Conservation (phyloP, 1,284 basidiomycete species). For the Ustilago lituana region DNA sequence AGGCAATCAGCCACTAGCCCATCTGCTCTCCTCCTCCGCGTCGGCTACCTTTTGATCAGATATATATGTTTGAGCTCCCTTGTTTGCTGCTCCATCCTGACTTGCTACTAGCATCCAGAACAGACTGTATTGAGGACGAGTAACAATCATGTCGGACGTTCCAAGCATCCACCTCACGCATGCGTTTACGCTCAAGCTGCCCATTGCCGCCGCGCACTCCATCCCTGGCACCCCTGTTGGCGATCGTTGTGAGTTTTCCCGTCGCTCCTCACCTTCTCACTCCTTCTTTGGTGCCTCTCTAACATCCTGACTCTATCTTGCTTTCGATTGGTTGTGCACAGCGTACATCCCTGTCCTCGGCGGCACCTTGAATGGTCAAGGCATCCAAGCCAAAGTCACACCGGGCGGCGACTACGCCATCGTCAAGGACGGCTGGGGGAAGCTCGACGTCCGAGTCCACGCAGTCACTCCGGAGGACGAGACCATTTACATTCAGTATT, state of each 20-base stretch:
- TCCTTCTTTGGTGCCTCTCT: neutral
- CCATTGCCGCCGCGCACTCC: constrained; percentile 1
- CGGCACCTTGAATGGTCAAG: constrained; percentile 25
- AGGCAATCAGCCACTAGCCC: no score
- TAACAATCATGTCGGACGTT: constrained; percentile 15
- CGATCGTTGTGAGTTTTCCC: constrained; percentile 26
- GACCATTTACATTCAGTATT: constrained; percentile 39
- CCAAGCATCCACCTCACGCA: constrained; percentile 39
- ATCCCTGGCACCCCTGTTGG: constrained; percentile 29
- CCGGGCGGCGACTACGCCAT: constrained; percentile 42
- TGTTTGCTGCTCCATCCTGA: no score
- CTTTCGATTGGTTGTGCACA: neutral
- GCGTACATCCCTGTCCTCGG: constrained; percentile 29
- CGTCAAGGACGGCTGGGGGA: constrained; percentile 39
- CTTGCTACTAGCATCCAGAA: no score
- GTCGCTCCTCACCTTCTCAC: no score
- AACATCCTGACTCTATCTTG: neutral
- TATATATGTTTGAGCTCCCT: no score
- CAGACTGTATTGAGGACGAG: no score
- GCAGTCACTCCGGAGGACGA: constrained; percentile 32
- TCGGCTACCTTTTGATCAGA: no score
- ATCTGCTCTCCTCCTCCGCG: no score
- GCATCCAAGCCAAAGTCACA: constrained; percentile 30
- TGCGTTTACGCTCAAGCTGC: constrained; percentile 36
- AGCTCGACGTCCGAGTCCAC: constrained; percentile 41